Conservation (phyloP, 768 basidiomycete species). For the Mycena chlorophos region DNA sequence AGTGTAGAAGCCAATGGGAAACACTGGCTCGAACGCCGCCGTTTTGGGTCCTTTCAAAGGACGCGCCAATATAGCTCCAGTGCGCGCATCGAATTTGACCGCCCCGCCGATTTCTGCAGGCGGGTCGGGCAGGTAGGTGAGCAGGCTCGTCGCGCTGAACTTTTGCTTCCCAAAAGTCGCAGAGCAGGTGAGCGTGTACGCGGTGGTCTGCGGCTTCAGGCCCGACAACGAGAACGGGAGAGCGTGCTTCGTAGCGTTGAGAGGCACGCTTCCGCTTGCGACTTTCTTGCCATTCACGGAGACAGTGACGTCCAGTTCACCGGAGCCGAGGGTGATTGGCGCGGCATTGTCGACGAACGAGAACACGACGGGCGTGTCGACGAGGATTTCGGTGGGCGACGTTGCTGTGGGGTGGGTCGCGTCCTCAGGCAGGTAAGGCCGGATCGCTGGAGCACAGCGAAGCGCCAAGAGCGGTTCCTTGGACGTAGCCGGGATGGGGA, state of each 20-base stretch:
- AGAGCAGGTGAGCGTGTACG: conserved; percentile 40
- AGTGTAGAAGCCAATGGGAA: conserved; percentile 79
- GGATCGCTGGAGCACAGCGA: conserved; percentile 58
- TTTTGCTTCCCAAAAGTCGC: conserved; percentile 41
- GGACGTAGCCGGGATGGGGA: conserved; percentile 39
- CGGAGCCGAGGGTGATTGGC: conserved; percentile 37
- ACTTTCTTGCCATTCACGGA: conserved; percentile 46
- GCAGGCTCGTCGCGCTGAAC: conserved; percentile 43
- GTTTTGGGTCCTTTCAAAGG: conserved; percentile 48
- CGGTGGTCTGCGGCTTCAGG: conserved; percentile 42
- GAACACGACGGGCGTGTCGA: conserved; percentile 54
- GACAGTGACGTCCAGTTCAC: conserved; percentile 44
- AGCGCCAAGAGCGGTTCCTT: conserved; percentile 51
- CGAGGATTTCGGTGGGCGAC: conserved; percentile 45
- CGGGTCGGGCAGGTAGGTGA: conserved; percentile 53
- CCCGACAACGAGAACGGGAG: conserved; percentile 50
- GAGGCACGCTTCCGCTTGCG: conserved; percentile 44
- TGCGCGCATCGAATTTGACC: conserved; percentile 64
- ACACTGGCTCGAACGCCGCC: conserved; percentile 52
- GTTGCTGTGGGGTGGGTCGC: conserved; percentile 27
- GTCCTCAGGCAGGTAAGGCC: conserved; percentile 62
- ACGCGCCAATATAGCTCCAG: conserved; percentile 54
- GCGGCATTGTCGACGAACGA: conserved; percentile 47
- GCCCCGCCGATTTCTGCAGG: conserved; percentile 50
- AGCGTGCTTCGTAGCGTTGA: conserved; percentile 52